Percentiles rank a stretch among this genome's conserved stretches.
Conservation (phyloP, 2,329 filamentous ascomycete genomes). For the Tolypocladium sp. region DNA sequence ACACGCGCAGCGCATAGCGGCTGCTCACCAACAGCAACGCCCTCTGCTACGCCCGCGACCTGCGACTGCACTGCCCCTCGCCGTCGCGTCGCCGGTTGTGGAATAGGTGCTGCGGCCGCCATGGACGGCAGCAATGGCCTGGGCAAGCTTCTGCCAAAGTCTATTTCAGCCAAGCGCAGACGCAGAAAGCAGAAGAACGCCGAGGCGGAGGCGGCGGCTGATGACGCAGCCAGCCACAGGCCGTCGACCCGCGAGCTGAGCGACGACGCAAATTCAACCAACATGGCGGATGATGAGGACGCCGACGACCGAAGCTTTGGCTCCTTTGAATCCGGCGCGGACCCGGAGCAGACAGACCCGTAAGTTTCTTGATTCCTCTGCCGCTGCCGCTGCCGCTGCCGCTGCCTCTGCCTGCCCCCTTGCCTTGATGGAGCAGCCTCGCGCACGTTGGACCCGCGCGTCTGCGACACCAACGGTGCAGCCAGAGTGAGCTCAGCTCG, state of each 20-base stretch:
- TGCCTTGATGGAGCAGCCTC: not conserved
- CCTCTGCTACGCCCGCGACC: not conserved
- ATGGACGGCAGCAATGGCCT: slow-evolving; percentile 22
- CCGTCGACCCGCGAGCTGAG: slow-evolving; percentile 21
- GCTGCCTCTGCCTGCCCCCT: no score
- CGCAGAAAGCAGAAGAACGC: slow-evolving; percentile 35
- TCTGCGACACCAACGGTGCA: not conserved
- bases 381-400: no score
- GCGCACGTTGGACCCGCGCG: not conserved
- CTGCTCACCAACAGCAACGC: not conserved
- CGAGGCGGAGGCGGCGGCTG: slow-evolving; percentile 15
- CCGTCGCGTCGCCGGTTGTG: not conserved
- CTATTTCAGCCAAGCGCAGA: slow-evolving; percentile 38
- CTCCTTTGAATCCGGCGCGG: slow-evolving; percentile 24
- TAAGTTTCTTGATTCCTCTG: slow-evolving; percentile 2
- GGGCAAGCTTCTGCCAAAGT: slow-evolving; percentile 44
- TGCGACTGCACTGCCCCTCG: not conserved
- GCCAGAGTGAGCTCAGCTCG: not conserved
- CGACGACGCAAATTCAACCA: slow-evolving; percentile 19
- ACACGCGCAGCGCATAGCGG: not conserved
- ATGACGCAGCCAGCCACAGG: slow-evolving; percentile 21
- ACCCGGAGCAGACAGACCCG: slow-evolving; percentile 10
- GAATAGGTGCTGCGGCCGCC: slow-evolving; percentile 2
- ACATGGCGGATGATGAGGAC: slow-evolving; percentile 22
- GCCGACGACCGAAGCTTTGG: slow-evolving; percentile 21